phyloP scores from a whole-genome alignment of 2,329 filamentous ascomycete species.

The Talaromyces sp. region DNA sequence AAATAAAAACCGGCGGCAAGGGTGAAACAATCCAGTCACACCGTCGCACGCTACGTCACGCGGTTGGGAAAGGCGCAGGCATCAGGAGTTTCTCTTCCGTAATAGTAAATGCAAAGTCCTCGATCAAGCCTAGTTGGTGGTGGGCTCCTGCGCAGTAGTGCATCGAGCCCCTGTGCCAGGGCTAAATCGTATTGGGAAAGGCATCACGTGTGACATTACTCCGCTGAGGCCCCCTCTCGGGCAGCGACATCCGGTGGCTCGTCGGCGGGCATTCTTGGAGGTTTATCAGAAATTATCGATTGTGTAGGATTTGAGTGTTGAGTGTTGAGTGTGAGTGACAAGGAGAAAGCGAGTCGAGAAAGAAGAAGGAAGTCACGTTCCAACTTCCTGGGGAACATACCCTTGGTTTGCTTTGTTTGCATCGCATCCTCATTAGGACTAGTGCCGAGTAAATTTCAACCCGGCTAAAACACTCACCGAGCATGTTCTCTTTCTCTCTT shows the following conservation, averaged over 20 bases:
- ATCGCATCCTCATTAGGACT: background rate
- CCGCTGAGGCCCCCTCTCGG: background rate
- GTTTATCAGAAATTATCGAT: background rate
- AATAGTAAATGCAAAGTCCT: background rate
- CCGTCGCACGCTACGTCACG: background rate
- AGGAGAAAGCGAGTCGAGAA: background rate
- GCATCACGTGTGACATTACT: background rate
- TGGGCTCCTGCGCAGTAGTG: background rate
- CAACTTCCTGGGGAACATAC: background rate
- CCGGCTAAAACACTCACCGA: background rate
- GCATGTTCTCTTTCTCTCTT: conserved; percentile 13
- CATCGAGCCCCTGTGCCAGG: background rate
- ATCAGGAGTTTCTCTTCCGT: background rate
- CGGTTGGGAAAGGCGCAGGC: background rate
- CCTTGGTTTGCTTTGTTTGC: conserved; percentile 6
- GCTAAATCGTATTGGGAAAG: background rate
- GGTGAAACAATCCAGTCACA: background rate
- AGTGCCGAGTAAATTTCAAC: background rate
- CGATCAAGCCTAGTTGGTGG: background rate
- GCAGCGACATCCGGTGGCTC: background rate
- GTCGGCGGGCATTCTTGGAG: background rate
- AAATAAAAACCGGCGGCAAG: background rate
- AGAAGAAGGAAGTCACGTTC: background rate
- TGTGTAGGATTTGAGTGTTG: background rate
- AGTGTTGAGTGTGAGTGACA: background rate